Conservation (phyloP, 163 green algal genomes). For the Volvox carteri region DNA sequence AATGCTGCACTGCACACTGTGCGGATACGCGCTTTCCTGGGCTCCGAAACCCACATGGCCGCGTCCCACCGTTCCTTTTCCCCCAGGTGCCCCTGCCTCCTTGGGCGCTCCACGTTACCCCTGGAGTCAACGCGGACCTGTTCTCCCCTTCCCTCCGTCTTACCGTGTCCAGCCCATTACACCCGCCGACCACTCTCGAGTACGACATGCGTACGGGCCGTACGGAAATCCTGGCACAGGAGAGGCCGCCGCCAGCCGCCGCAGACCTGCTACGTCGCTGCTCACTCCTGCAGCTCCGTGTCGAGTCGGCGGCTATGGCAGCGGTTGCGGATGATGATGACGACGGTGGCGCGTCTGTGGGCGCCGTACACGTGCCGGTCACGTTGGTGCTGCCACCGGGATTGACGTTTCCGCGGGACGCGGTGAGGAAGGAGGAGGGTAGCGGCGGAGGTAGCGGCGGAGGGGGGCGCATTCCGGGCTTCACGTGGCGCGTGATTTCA, state of each 20-base stretch:
- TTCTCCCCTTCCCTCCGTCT: constrained; percentile 59
- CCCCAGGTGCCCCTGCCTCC: constrained; percentile 63
- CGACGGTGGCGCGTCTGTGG: neutral
- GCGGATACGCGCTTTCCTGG: neutral
- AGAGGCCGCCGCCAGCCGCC: constrained; percentile 17
- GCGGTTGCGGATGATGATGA: neutral
- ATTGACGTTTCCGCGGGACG: neutral
- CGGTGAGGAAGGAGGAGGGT: neutral
- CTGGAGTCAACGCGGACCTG: constrained; percentile 78
- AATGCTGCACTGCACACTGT: too few relatives aligned
- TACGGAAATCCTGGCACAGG: constrained; percentile 27
- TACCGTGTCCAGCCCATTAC: constrained; percentile 65
- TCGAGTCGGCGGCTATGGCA: constrained; percentile 2
- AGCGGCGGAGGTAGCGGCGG: neutral
- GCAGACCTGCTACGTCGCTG: neutral
- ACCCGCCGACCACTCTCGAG: constrained; percentile 64
- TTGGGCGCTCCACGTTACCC: constrained; percentile 69
- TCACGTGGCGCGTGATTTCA: neutral
- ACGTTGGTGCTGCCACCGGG: constrained; percentile 66
- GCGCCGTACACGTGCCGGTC: constrained; percentile 62
- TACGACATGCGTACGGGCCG: constrained; percentile 57
- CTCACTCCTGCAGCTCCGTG: constrained; percentile 2
- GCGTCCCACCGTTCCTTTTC: neutral
- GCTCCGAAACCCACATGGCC: constrained; percentile 2
- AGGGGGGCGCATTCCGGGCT: neutral